A percentile compares a stretch with the other conserved stretches of the same genome.
These are phyloP conservation scores for Paecilomyces formosus DNA, from an alignment of 2,329 filamentous ascomycete genomes.

Conservation along the genomic window DNA sequence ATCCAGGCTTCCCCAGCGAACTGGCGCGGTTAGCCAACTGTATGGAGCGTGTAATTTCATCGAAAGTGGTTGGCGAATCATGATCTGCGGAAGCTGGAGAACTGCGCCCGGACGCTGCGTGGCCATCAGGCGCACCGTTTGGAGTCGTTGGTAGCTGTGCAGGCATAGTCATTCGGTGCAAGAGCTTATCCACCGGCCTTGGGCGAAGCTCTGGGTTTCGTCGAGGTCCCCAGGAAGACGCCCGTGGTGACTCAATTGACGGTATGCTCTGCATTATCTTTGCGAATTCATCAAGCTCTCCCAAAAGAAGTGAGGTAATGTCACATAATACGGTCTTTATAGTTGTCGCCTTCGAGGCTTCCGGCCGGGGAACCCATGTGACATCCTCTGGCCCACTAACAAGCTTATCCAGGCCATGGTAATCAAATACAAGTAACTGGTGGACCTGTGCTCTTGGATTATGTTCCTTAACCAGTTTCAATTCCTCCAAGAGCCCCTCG, in stretches of 20 bases:
- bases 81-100: slow-evolving; percentile 29
- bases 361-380: slow-evolving; percentile 59
- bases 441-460: slow-evolving; percentile 73
- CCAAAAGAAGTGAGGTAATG: slow-evolving; percentile 64
- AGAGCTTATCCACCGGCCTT: slow-evolving; percentile 48
- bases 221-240: slow-evolving; percentile 38
- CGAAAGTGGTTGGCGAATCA: slow-evolving; percentile 48
- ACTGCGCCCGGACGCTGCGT: slow-evolving; percentile 29
- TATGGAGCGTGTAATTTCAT: slow-evolving; percentile 42
- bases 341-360: slow-evolving; percentile 66
- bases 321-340: slow-evolving; percentile 76
- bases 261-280: slow-evolving; percentile 66
- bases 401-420: slow-evolving; percentile 48
- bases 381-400: slow-evolving; percentile 56
- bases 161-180: slow-evolving; percentile 76
- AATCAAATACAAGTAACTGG: slow-evolving; percentile 74
- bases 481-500: slow-evolving; percentile 48
- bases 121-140: slow-evolving; percentile 25
- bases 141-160: slow-evolving; percentile 44
- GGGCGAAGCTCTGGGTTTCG: slow-evolving; percentile 42
- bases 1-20: slow-evolving; percentile 28
- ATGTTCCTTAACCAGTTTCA: slow-evolving; percentile 62
- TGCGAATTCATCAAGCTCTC: slow-evolving; percentile 67
- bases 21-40: slow-evolving; percentile 30
- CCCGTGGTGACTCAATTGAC: slow-evolving; percentile 68